These are phyloP conservation scores for Stagonosporopsis cucurbitacearum DNA, from an alignment of 2,329 filamentous ascomycete species.

Conservation along the genomic window DNA sequence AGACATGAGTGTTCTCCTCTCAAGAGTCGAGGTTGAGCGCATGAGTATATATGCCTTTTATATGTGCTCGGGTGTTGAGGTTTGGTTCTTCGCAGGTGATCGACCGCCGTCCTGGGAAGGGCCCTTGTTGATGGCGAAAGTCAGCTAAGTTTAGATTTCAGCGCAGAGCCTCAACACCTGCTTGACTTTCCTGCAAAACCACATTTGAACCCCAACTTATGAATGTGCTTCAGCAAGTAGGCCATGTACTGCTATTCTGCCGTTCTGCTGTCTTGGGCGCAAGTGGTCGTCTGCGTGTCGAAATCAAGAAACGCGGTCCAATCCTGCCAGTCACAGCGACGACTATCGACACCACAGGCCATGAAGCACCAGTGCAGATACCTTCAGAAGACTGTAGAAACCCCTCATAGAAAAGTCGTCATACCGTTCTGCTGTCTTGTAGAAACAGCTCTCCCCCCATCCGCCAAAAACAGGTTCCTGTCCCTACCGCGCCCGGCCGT, in stretches of 20 bases:
- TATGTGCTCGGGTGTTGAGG: constrained; percentile 1
- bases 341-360: not conserved
- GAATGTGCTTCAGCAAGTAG: not conserved
- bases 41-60: not conserved
- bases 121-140: too few species aligned
- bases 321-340: not conserved
- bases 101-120: constrained; percentile 7
- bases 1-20: not conserved
- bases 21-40: too few species aligned
- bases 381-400: not conserved
- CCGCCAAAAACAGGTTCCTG: not conserved
- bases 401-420: not conserved
- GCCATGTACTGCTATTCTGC: not conserved
- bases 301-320: not conserved
- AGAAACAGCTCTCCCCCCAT: not conserved
- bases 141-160: too few species aligned
- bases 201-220: not conserved
- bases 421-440: too few species aligned
- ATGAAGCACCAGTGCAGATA: not conserved
- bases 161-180: too few species aligned
- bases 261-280: too few species aligned
- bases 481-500: constrained; percentile 10
- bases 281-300: not conserved
- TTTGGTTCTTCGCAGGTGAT: constrained; percentile 12
- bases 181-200: not conserved